Evolutionary conservation across 1,284 basidiomycete species (phyloP).

Genomic region (Sanghuangporus sanghuang): DNA sequence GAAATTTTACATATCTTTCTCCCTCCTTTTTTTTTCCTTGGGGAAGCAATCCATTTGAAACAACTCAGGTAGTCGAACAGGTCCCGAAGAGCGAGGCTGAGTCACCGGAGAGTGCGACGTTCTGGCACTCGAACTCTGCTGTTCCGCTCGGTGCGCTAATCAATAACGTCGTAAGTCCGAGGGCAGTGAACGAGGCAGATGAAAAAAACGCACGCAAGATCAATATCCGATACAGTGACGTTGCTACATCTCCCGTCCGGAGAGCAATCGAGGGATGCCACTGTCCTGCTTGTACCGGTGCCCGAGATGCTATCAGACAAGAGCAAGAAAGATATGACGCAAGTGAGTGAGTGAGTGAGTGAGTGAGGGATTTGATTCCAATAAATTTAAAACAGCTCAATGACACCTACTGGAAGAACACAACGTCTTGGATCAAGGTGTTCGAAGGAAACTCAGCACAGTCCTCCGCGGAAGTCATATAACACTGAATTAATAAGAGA

Average conservation of each 20-base stretch:
- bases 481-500: constrained; percentile 37
- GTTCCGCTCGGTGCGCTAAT: constrained; percentile 27
- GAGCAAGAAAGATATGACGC: background rate
- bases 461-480: constrained; percentile 38
- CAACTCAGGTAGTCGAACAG: constrained; percentile 24
- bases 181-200: background rate
- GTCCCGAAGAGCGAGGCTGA: constrained; percentile 28
- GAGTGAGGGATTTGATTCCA: background rate
- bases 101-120: constrained; percentile 29
- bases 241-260: constrained; percentile 44
- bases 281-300: constrained; percentile 47
- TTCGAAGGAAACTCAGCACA: constrained; percentile 50
- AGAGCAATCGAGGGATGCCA: constrained; percentile 54
- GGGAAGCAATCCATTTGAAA: background rate
- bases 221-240: constrained; percentile 44
- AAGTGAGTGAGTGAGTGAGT: background rate
- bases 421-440: constrained; percentile 39
- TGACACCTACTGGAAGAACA: constrained; percentile 21
- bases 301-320: constrained; percentile 45
- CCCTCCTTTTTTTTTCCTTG: background rate
- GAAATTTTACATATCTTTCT: background rate
- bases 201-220: constrained; percentile 29
- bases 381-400: background rate
- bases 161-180: background rate
- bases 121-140: constrained; percentile 30